Evolutionary conservation across 805 yeast species (phyloP).

Genomic region (Ogataea glucozyma): DNA sequence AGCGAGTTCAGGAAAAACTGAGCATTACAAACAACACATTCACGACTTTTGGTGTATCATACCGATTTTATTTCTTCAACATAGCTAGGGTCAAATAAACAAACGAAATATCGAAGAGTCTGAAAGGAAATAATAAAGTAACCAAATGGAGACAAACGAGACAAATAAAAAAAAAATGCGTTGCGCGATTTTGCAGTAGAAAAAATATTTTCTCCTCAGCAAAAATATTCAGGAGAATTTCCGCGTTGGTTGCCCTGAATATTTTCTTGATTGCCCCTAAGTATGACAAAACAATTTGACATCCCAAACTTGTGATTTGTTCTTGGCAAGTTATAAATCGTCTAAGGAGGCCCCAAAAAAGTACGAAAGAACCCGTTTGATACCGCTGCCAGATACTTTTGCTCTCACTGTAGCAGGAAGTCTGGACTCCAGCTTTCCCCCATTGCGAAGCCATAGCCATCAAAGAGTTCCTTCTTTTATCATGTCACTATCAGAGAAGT

Average conservation of each 20-base stretch:
- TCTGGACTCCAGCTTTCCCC: conserved; percentile 1
- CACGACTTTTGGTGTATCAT: conserved; percentile 1
- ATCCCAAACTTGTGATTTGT: too few species aligned
- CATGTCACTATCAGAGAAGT: conserved; percentile 24
- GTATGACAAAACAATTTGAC: too few species aligned
- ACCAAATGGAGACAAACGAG: too few species aligned
- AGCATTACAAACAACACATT: conserved; percentile 6
- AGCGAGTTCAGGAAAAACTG: conserved; percentile 86
- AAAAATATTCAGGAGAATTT: neutral
- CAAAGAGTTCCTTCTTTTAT: neutral
- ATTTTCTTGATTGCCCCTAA: too few species aligned
- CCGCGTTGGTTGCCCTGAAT: conserved; percentile 8
- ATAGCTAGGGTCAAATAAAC: neutral
- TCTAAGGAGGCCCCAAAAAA: too few species aligned
- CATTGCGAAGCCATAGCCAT: conserved; percentile 3
- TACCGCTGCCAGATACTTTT: neutral
- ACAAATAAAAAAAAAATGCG: neutral
- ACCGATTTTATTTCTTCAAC: neutral
- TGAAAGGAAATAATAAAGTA: too few species aligned
- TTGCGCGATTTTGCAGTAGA: conserved; percentile 7
- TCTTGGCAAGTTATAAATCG: too few species aligned
- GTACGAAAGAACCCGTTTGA: too few species aligned
- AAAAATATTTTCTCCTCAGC: neutral
- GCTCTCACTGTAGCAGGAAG: conserved; percentile 3
- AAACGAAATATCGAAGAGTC: neutral